Conservation (phyloP, 768 basidiomycete species). For the Amanita polypyramis region DNA sequence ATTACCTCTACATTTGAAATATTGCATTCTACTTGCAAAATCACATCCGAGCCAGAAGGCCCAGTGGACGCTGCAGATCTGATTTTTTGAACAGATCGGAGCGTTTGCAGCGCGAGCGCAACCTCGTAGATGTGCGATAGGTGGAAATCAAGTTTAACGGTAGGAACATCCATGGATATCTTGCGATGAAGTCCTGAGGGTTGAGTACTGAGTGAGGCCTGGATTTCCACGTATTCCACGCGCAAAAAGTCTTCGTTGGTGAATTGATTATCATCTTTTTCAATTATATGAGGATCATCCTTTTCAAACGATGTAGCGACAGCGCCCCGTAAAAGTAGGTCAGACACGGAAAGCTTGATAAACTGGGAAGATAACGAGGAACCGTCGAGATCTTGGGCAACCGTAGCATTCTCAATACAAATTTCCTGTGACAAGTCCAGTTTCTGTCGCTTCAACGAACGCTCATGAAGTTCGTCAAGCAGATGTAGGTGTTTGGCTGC, state of each 20-base stretch:
- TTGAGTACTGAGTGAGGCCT: slow-evolving; percentile 9
- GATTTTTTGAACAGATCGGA: slow-evolving; percentile 4
- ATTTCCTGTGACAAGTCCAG: slow-evolving; percentile 45
- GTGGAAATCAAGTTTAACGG: slow-evolving; percentile 41
- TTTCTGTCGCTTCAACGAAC: slow-evolving; percentile 37
- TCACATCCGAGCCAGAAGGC: slow-evolving; percentile 10
- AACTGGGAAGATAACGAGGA: slow-evolving; percentile 25
- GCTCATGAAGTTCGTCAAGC: slow-evolving; percentile 23
- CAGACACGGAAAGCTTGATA: slow-evolving; percentile 32
- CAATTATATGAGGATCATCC: slow-evolving; percentile 52
- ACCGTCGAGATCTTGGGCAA: slow-evolving; percentile 24
- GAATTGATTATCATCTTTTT: slow-evolving; percentile 37
- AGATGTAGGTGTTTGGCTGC: slow-evolving; percentile 26
- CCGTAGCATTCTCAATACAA: slow-evolving; percentile 31
- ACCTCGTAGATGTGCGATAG: slow-evolving; percentile 61
- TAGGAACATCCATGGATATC: slow-evolving; percentile 39
- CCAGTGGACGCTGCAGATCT: slow-evolving; percentile 11
- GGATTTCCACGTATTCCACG: slow-evolving; percentile 17
- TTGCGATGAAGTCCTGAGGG: slow-evolving; percentile 31
- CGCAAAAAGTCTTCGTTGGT: slow-evolving; percentile 34
- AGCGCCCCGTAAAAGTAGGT: slow-evolving; percentile 47
- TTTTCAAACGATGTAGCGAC: slow-evolving; percentile 57
- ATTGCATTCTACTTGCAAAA: slow-evolving; percentile 10
- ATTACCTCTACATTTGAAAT: slow-evolving; percentile 37
- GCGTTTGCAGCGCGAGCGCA: slow-evolving; percentile 36